Conservation (phyloP, 345 rosid species). For the Gossypium stocksii region DNA sequence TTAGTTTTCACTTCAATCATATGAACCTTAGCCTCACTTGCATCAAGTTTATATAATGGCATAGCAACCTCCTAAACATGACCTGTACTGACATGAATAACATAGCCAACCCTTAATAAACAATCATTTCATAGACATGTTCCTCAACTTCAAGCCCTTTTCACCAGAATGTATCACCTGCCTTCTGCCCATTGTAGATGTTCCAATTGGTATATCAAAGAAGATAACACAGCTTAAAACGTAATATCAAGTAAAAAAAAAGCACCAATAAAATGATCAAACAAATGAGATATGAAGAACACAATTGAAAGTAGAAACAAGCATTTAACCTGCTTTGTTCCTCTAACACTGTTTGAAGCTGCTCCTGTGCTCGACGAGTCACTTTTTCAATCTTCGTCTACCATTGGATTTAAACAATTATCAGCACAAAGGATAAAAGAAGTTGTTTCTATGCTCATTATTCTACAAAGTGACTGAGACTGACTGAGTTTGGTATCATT, state of each 20-base stretch:
- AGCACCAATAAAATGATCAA: not conserved
- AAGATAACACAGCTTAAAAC: not conserved
- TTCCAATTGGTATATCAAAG: not conserved
- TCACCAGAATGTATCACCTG: not conserved
- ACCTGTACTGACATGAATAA: not conserved
- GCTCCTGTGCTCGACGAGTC: slow-evolving; percentile 96
- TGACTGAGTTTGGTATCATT: not conserved
- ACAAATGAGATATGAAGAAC: slow-evolving; percentile 9
- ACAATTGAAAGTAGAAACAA: slow-evolving; percentile 13
- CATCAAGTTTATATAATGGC: not conserved
- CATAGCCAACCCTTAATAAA: not conserved
- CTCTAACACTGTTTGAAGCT: slow-evolving; percentile 87
- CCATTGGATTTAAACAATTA: slow-evolving; percentile 18
- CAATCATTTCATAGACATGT: not conserved
- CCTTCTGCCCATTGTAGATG: not conserved
- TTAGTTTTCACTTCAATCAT: not conserved
- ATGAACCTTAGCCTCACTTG: not conserved
- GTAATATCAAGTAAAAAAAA: not conserved
- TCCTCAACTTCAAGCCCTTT: not conserved
- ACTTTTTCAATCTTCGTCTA: slow-evolving; percentile 93
- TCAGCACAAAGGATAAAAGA: slow-evolving; percentile 13
- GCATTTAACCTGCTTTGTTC: slow-evolving; percentile 79
- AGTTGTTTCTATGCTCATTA: not conserved
- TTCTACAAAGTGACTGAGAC: not conserved
- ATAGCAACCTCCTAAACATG: not conserved